Conservation (phyloP, 306 rosid genomes). For the Lupinus albus region DNA sequence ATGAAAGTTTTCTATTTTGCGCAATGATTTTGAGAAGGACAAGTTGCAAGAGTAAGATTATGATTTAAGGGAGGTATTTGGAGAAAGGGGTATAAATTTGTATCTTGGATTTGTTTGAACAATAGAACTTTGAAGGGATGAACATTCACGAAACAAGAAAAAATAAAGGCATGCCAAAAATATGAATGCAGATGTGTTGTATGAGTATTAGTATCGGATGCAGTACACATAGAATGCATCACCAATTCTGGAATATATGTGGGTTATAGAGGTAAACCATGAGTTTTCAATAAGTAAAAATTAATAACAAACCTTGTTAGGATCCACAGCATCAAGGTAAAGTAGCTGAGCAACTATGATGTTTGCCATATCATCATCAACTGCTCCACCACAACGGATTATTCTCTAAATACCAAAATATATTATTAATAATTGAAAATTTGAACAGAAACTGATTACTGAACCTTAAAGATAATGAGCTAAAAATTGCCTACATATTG, state of each 20-base stretch:
- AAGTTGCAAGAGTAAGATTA: neutral
- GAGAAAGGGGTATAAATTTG: neutral
- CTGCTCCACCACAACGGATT: constrained; percentile 96
- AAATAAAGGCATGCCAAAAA: neutral
- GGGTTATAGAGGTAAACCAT: neutral
- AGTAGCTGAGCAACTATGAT: constrained; percentile 96
- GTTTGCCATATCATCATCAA: constrained; percentile 99
- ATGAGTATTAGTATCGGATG: neutral
- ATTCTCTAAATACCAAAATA: constrained; percentile 59
- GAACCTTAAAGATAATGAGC: constrained; percentile 32
- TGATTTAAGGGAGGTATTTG: neutral
- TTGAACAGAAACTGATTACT: constrained; percentile 16
- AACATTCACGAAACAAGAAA: neutral
- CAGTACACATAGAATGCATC: no score
- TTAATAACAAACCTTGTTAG: constrained; percentile 66
- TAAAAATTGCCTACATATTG: constrained; percentile 55
- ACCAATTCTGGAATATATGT: neutral
- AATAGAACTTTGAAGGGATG: neutral
- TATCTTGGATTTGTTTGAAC: neutral
- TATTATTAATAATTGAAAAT: constrained; percentile 30
- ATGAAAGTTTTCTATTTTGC: neutral
- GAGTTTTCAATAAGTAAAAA: constrained; percentile 23
- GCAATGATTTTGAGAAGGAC: neutral
- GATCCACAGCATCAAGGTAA: constrained; percentile 94
- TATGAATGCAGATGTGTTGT: neutral